These are phyloP conservation scores for Giardia duodenalis DNA, from an alignment of 208 protist genomes.

Conservation along the genomic window DNA sequence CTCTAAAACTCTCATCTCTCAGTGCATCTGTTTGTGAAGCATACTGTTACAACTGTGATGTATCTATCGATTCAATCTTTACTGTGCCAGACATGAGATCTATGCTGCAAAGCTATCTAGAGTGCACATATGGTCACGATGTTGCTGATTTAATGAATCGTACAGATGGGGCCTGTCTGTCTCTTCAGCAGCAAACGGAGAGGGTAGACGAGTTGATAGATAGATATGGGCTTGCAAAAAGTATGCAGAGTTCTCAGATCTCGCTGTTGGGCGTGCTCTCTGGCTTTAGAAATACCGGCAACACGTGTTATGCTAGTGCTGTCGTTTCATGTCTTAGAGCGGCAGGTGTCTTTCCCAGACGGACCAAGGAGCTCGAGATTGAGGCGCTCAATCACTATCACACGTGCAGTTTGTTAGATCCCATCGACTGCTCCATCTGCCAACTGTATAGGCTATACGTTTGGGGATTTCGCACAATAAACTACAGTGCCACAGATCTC, in stretches of 20 bases:
- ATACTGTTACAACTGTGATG: neutral
- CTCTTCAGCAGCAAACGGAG: too few species aligned
- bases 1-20: neutral
- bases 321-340: neutral
- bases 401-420: neutral
- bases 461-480: neutral
- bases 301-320: neutral
- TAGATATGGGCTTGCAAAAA: too few species aligned
- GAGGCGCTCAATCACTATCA: neutral
- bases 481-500: neutral
- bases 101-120: too few species aligned
- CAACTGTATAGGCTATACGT: neutral
- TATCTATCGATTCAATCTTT: neutral
- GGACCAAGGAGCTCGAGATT: neutral
- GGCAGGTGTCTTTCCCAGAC: neutral
- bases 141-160: too few species aligned
- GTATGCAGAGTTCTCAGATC: too few species aligned
- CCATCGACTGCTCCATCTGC: neutral
- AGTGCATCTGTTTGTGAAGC: neutral
- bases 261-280: neutral
- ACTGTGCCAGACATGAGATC: too few species aligned
- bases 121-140: too few species aligned
- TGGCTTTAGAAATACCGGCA: neutral
- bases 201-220: too few species aligned
- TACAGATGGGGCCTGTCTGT: too few species aligned